Conservation (phyloP, 1,284 basidiomycete genomes). For the Pseudozyma flocculosa region DNA sequence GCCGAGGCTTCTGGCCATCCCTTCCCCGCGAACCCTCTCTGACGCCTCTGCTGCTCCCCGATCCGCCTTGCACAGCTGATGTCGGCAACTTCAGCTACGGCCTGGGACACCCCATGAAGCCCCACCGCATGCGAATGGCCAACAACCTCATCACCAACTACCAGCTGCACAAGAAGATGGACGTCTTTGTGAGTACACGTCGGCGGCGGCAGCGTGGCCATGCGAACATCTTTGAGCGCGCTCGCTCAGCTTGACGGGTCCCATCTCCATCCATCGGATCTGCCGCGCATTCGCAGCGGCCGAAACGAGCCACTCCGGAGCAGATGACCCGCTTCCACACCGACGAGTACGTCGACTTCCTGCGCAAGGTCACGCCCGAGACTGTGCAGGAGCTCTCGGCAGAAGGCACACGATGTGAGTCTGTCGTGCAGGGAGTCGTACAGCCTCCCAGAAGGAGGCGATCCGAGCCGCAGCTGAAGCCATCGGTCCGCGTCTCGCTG, state of each 20-base stretch:
- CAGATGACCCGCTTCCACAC: slow-evolving; percentile 92
- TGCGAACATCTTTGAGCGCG: no score
- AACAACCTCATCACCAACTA: slow-evolving; percentile 90
- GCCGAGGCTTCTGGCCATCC: no score
- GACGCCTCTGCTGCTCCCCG: no score
- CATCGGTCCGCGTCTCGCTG: no score
- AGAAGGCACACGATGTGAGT: slow-evolving; percentile 63
- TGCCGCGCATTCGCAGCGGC: slow-evolving; percentile 63
- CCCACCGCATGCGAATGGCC: slow-evolving; percentile 66
- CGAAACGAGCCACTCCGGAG: slow-evolving; percentile 76
- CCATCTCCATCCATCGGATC: no score
- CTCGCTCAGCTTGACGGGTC: no score
- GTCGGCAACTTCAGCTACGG: slow-evolving; percentile 83
- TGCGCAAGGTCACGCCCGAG: slow-evolving; percentile 76
- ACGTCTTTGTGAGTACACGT: slow-evolving; percentile 70
- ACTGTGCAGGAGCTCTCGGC: slow-evolving; percentile 66
- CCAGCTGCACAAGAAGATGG: slow-evolving; percentile 85
- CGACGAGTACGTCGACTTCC: slow-evolving; percentile 93
- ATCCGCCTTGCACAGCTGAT: slow-evolving; percentile 62
- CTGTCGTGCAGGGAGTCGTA: not conserved
- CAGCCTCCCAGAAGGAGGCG: no score
- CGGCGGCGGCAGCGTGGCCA: no score
- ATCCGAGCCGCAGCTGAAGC: no score
- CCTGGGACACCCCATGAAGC: slow-evolving; percentile 89
- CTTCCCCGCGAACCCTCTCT: no score